Percentiles rank a stretch among this genome's conserved stretches.
Evolutionary conservation across 352 stramenopile species (phyloP).

Genomic region (Phytophthora nicotianae): DNA sequence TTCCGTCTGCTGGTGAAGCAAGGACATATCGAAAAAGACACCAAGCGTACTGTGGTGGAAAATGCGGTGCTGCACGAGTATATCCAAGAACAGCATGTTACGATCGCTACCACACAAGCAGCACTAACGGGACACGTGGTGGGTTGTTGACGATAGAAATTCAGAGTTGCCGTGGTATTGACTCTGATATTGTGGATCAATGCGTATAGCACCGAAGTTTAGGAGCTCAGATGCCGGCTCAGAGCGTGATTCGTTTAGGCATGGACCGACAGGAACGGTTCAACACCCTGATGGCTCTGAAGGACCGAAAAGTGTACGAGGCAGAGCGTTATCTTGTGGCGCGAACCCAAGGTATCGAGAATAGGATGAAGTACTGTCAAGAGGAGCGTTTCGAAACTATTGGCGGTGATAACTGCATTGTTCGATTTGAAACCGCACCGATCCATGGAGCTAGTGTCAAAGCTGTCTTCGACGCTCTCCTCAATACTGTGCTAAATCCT

Average conservation of each 20-base stretch:
- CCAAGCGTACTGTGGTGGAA: constrained; percentile 1
- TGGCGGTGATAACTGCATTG: background rate
- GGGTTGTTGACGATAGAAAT: background rate
- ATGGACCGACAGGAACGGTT: constrained; percentile 31
- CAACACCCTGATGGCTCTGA: background rate
- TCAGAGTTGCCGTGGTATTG: background rate
- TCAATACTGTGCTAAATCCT: background rate
- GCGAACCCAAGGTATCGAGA: background rate
- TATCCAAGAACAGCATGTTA: constrained; percentile 36
- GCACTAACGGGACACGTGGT: constrained; percentile 21
- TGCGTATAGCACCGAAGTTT: background rate
- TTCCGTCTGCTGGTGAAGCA: constrained; percentile 34
- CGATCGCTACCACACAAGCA: constrained; percentile 30
- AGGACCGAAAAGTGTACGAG: background rate
- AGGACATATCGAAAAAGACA: constrained; percentile 20
- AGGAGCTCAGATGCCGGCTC: constrained; percentile 13
- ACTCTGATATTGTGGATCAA: background rate
- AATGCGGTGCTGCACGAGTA: constrained; percentile 35
- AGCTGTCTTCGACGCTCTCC: background rate
- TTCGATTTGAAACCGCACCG: background rate
- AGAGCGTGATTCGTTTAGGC: constrained; percentile 25
- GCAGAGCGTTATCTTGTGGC: background rate
- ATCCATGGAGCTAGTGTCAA: background rate
- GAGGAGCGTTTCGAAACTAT: background rate
- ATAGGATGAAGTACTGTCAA: background rate